Evolutionary conservation across 495 filamentous ascomycete species (phyloP).

Genomic region (Penicillium salamii): DNA sequence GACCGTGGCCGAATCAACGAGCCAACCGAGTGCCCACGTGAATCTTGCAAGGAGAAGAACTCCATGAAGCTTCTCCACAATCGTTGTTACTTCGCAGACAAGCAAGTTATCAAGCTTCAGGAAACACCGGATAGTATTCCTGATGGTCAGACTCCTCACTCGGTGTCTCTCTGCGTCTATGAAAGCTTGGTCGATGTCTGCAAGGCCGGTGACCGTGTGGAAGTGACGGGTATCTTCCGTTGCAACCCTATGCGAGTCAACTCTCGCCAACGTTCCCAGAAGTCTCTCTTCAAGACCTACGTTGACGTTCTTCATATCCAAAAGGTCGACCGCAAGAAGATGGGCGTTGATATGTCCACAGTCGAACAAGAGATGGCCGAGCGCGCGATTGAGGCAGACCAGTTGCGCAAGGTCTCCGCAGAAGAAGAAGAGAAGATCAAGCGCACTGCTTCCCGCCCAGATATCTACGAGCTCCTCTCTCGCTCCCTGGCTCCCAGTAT

Average conservation of each 20-base stretch:
- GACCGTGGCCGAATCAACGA: slow-evolving; percentile 96
- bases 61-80: slow-evolving; percentile 99
- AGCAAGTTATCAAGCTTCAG: slow-evolving; percentile 98
- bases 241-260: slow-evolving; percentile 94
- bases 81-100: slow-evolving; percentile 90
- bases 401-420: slow-evolving; percentile 78
- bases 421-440: slow-evolving; percentile 91
- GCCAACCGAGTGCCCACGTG: slow-evolving; percentile 83
- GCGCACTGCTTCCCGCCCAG: slow-evolving; percentile 71
- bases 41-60: slow-evolving; percentile 79
- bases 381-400: slow-evolving; percentile 71
- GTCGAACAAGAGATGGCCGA: slow-evolving; percentile 81
- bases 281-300: slow-evolving; percentile 96
- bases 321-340: slow-evolving; percentile 89
- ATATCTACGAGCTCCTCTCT: slow-evolving; percentile 91
- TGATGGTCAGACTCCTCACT: slow-evolving; percentile 94
- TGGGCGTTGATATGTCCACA: slow-evolving; percentile 89
- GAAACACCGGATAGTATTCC: slow-evolving; percentile 95
- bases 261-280: slow-evolving; percentile 86
- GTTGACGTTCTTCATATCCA: slow-evolving; percentile 94
- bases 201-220: slow-evolving; percentile 94
- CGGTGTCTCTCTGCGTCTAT: slow-evolving; percentile 93
- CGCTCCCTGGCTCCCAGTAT: slow-evolving; percentile 91
- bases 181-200: slow-evolving; percentile 96
- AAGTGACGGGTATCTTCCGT: slow-evolving; percentile 95